These are phyloP conservation scores for Caloboletus firmus DNA, from an alignment of 1,284 basidiomycete species.

Conservation along the genomic window DNA sequence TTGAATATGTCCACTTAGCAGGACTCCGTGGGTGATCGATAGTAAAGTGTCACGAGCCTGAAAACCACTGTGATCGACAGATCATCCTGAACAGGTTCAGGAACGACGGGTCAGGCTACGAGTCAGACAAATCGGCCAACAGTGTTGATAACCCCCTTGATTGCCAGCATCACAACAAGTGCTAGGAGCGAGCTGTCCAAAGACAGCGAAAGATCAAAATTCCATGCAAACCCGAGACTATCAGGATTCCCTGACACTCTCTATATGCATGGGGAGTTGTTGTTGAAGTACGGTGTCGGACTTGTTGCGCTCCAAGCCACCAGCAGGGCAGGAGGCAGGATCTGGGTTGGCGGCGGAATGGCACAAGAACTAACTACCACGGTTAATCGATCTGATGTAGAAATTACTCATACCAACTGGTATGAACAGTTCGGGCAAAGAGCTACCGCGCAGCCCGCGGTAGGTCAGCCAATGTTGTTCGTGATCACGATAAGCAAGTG, in stretches of 20 bases:
- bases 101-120: not conserved
- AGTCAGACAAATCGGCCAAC: not conserved
- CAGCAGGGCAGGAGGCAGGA: too few species aligned
- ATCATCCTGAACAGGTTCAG: too few species aligned
- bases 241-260: not conserved
- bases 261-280: not conserved
- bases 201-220: not conserved
- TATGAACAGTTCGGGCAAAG: too few species aligned
- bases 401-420: too few species aligned
- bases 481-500: conserved; percentile 46
- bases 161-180: not conserved
- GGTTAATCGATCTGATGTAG: not conserved
- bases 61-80: too few species aligned
- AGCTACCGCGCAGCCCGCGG: too few species aligned
- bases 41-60: too few species aligned
- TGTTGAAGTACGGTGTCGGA: too few species aligned
- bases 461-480: conserved; percentile 27
- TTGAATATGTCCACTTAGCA: too few species aligned
- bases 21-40: too few species aligned
- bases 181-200: not conserved
- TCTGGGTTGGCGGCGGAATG: not conserved
- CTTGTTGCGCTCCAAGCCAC: too few species aligned
- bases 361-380: not conserved
- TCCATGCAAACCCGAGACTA: not conserved
- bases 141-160: not conserved